Base-by-base conservation (phyloP, 164 flowering plant genomes). In the Stephania japonica region DNA sequence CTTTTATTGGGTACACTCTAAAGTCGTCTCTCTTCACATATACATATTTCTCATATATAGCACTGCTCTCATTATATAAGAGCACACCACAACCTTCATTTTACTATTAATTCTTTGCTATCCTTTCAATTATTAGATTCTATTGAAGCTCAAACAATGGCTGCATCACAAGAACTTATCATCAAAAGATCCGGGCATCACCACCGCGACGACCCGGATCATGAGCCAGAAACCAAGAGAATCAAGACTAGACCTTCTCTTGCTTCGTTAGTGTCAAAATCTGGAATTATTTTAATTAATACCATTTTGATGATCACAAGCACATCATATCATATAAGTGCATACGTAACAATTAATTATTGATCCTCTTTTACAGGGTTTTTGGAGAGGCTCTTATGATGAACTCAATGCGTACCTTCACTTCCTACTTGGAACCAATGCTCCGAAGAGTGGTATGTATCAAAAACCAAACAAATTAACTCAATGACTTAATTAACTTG, bases 381-480 rank as follows among this genome's bases (percentile, higher is more conserved):
- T 81, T 91, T 43, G 83, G 83, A 73, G 90, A 87, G 74, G 91
- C 72, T 6, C 77, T 84, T 19, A 84, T 72, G 85, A 77, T 76
- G 83, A 88, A 87, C 42, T 82, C 86, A 41, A 42, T 86, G 53
- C 77, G 84, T 65, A 80, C 77, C 68, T 74, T 91, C 19, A 79
- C 83, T 69, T 69, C 85, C 8, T 75, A 83, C 70, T 79, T 91
- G 77, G 97, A 91, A 73, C 97, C 97, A 8, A 41, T 87, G 85
- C 84, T 91, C 61, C 76, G 97, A 71, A 83, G 78, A 81, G 93
- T 91, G 91, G 97, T 90, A 87, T 16, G 62, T 56, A 11, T 16
- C 1, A 56, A 10, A n/a, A 56, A 13, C 62, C 6, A 16, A 56
- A 10, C 6, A 53, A 53, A 53, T 53, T 53, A 12, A 19, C 5